phyloP scores from a whole-genome alignment of 345 rosid genomes.

The Boechera divaricarpa region DNA sequence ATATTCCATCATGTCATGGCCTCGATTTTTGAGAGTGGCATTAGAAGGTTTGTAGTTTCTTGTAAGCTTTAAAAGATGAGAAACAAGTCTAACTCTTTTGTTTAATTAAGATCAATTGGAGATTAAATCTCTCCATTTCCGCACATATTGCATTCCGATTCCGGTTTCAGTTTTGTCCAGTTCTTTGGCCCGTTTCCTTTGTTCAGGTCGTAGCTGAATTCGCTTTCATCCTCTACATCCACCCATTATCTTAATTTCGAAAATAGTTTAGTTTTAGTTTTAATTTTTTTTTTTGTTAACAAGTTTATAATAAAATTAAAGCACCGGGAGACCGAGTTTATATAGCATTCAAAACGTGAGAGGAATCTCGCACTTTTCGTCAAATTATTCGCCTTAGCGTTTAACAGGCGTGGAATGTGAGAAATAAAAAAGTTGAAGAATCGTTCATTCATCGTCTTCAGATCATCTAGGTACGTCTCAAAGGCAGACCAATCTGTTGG shows the following conservation, averaged over 20 bases:
- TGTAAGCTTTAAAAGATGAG: conserved; percentile 58
- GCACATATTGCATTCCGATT: conserved; percentile 72
- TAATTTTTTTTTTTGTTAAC: no score
- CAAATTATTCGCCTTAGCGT: no score
- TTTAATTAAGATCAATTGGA: conserved; percentile 64
- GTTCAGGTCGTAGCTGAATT: conserved; percentile 55
- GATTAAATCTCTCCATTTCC: conserved; percentile 80
- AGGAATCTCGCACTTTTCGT: no score
- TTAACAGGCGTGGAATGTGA: no score
- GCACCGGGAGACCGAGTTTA: no score
- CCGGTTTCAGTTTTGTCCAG: conserved; percentile 74
- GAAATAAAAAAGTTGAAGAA: no score
- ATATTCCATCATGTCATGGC: conserved; percentile 84
- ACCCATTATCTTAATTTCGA: not conserved
- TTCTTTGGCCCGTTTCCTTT: conserved; percentile 56
- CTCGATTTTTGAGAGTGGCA: conserved; percentile 74
- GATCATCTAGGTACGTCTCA: no score
- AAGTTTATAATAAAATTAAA: no score
- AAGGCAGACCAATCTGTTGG: no score
- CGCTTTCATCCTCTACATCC: conserved; percentile 65
- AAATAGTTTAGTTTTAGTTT: no score
- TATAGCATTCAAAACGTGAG: no score
- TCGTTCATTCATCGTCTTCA: no score
- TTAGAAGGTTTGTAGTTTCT: conserved; percentile 58
- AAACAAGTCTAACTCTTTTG: conserved; percentile 58